Evolutionary conservation across 768 basidiomycete species (phyloP).

Genomic region (Tulasnella sp.): DNA sequence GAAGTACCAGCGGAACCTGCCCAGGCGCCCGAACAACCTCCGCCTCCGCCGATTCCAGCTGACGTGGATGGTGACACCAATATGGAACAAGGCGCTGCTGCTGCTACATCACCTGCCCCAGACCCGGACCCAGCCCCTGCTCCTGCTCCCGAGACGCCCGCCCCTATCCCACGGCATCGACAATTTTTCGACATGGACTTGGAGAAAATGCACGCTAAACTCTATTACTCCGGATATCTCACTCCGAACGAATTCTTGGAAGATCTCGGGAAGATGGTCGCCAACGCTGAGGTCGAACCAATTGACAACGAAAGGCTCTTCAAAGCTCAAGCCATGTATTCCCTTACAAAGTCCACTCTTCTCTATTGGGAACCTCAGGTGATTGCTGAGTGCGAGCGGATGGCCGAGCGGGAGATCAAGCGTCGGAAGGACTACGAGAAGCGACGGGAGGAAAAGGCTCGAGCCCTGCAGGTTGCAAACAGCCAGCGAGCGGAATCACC

Average conservation of each 20-base stretch:
- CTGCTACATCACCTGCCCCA: background rate
- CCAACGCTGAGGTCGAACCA: slow-evolving; percentile 55
- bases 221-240: slow-evolving; percentile 77
- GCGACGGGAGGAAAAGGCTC: slow-evolving; percentile 22
- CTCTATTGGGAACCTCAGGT: slow-evolving; percentile 76
- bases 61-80: slow-evolving; percentile 6
- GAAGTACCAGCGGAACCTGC: background rate
- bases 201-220: slow-evolving; percentile 75
- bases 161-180: slow-evolving; percentile 18
- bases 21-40: background rate
- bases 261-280: slow-evolving; percentile 32
- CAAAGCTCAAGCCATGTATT: slow-evolving; percentile 83
- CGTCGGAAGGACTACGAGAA: slow-evolving; percentile 36
- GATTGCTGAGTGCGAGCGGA: slow-evolving; percentile 71
- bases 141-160: slow-evolving; percentile 31
- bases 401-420: slow-evolving; percentile 59
- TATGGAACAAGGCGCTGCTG: background rate
- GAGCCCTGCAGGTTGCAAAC: background rate
- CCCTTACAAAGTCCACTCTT: slow-evolving; percentile 72
- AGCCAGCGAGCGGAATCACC: background rate
- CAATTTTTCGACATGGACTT: slow-evolving; percentile 78
- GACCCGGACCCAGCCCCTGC: slow-evolving; percentile 19
- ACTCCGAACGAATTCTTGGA: slow-evolving; percentile 81
- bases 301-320: slow-evolving; percentile 69
- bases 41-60: background rate